phyloP scores from a whole-genome alignment of 768 basidiomycete species.

The Lactarius trivialis region DNA sequence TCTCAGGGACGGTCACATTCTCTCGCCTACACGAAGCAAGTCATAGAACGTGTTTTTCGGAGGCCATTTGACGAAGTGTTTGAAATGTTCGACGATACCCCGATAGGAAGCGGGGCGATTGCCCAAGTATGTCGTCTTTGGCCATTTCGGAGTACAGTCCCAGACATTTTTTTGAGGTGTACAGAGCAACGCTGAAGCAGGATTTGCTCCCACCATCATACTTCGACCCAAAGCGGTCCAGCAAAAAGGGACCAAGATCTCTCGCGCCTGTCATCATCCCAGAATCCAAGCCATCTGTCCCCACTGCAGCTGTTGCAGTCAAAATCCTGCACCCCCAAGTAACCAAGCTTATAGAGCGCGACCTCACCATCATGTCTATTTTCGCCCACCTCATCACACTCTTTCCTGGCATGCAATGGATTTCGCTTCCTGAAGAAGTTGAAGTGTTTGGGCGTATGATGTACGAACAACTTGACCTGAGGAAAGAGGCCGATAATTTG shows the following conservation, averaged over 20 bases:
- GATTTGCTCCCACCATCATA: conserved; percentile 84
- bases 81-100: conserved; percentile 75
- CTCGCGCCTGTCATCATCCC: conserved; percentile 44
- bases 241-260: conserved; percentile 40
- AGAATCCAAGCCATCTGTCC: conserved; percentile 64
- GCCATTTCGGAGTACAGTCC: background rate
- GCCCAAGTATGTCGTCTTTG: conserved; percentile 57
- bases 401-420: conserved; percentile 92
- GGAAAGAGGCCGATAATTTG: conserved; percentile 86
- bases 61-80: conserved; percentile 84
- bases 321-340: conserved; percentile 93
- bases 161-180: conserved; percentile 48
- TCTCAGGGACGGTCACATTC: conserved; percentile 82
- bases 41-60: conserved; percentile 80
- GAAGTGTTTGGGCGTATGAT: conserved; percentile 94
- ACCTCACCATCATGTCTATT: conserved; percentile 92
- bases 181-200: conserved; percentile 77
- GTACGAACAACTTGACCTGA: conserved; percentile 87
- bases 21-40: conserved; percentile 66
- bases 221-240: conserved; percentile 62
- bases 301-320: conserved; percentile 85
- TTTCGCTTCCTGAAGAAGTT: conserved; percentile 94
- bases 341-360: conserved; percentile 72
- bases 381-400: conserved; percentile 74
- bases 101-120: conserved; percentile 98